These are phyloP conservation scores for Leishmania gerbilli DNA, from an alignment of 208 protist genomes.

Conservation along the genomic window DNA sequence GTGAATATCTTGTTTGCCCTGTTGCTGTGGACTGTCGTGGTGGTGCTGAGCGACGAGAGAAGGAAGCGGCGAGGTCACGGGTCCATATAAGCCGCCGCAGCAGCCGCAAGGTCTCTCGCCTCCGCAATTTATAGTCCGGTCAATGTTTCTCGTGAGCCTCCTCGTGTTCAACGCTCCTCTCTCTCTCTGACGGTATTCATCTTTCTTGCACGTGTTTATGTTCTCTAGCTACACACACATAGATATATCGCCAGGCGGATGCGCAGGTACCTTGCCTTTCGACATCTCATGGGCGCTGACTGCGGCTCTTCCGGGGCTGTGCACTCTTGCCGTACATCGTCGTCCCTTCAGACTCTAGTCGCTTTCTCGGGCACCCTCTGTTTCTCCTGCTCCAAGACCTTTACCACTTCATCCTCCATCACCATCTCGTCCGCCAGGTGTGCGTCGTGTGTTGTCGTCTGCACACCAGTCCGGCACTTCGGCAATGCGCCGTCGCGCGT, in stretches of 20 bases:
- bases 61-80: not conserved
- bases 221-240: not conserved
- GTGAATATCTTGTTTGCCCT: too few relatives aligned
- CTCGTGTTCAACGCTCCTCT: not conserved
- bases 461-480: constrained; percentile 18
- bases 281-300: not conserved
- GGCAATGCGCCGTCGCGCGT: constrained; percentile 62
- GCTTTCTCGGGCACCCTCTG: not conserved
- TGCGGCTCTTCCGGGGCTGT: not conserved
- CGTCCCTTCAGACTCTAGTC: not conserved
- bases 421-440: not conserved
- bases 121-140: not conserved
- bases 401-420: not conserved
- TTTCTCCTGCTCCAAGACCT: not conserved
- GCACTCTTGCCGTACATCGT: not conserved
- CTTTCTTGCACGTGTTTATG: not conserved
- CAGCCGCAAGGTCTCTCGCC: not conserved
- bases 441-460: not conserved
- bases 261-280: not conserved
- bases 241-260: not conserved
- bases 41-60: not conserved
- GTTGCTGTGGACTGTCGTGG: not conserved
- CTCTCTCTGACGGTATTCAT: not conserved
- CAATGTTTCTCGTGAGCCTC: not conserved
- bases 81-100: not conserved